Base-by-base conservation (phyloP, 257 asterid genomes). In the Orobanche coerulescens region DNA sequence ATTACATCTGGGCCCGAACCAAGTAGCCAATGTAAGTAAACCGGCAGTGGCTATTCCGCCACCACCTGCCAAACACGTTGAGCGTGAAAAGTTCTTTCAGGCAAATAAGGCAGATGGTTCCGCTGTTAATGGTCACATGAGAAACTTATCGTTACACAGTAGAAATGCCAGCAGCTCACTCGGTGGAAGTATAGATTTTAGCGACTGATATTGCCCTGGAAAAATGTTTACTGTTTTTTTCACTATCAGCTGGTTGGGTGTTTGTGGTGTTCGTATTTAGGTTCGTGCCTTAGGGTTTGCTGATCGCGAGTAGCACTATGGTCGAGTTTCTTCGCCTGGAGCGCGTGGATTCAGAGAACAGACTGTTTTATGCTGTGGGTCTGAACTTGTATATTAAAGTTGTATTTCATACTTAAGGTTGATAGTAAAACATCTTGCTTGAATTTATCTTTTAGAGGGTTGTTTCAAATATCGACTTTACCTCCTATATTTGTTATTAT, bases 11-110 rank as follows among this genome's bases (percentile, higher is more conserved):
- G 65, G 55, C 37, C 42, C 54, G 61, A 81, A 68, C 59, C 76
- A 67, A 46, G 80, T 73, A 65, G 16, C 55, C 19, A 53, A 58
- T 56, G 12, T 6, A 49, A 69, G 61, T 30, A 80, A 39, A 72
- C 53, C 76, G 5, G 69, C 75, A 3, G 96, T 76, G 15, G 43
- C 81, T 53, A 76, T 88, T 74, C 96, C 98, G 47, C 96, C 96
- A 0, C 98, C 98, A 34, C 98, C 98, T 3, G 88, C 98, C 44
- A 92, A 86, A 66, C 95, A 83, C 19, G 81, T 77, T 13, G 98
- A 92, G 82, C 79, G 98, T 46, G 95, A 92, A 65, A 88, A 69
- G 67, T 88, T 88, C 75, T 92, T 92, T 68, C 85, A 84, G 71
- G 94, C 82, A 60, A 84, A 84, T 14, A 88, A 80, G 72, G 43